These are phyloP conservation scores for Calonectria naviculata DNA, from an alignment of 2,329 filamentous ascomycete species.

Conservation along the genomic window DNA sequence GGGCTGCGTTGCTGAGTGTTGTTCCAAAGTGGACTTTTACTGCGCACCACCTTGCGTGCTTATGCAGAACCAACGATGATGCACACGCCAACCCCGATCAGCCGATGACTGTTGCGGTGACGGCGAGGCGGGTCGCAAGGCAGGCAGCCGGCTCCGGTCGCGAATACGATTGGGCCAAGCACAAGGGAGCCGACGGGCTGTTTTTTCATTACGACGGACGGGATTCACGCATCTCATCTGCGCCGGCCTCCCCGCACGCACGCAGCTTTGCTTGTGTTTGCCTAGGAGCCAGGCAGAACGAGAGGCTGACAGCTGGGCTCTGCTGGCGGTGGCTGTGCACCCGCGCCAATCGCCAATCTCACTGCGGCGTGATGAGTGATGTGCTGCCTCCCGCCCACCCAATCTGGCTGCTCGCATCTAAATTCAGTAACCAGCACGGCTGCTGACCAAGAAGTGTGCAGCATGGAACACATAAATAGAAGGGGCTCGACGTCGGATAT, in stretches of 20 bases:
- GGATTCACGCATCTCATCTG: neutral
- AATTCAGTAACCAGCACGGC: neutral
- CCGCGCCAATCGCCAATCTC: neutral
- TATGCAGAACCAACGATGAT: neutral
- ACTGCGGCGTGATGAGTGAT: no score
- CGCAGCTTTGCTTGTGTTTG: neutral
- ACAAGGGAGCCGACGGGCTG: no score
- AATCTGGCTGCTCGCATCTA: neutral
- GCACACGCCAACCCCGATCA: neutral
- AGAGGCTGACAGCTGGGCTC: conserved; percentile 11
- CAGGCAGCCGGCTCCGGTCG: neutral
- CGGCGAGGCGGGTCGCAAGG: neutral
- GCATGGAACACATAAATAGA: neutral
- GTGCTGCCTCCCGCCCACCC: neutral
- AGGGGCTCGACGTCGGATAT: neutral
- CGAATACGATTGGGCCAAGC: neutral
- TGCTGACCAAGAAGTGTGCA: neutral
- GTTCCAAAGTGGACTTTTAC: neutral
- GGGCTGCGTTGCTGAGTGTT: neutral
- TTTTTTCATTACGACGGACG: neutral
- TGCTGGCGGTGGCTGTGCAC: conserved; percentile 10
- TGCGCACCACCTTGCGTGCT: neutral
- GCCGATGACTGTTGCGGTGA: neutral
- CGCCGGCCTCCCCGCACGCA: neutral
- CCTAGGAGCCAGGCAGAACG: conserved; percentile 11